A percentile compares a stretch with the other conserved stretches of the same genome.
phyloP scores from a whole-genome alignment of 2,329 filamentous ascomycete species.

The Juglanconis oblonga region DNA sequence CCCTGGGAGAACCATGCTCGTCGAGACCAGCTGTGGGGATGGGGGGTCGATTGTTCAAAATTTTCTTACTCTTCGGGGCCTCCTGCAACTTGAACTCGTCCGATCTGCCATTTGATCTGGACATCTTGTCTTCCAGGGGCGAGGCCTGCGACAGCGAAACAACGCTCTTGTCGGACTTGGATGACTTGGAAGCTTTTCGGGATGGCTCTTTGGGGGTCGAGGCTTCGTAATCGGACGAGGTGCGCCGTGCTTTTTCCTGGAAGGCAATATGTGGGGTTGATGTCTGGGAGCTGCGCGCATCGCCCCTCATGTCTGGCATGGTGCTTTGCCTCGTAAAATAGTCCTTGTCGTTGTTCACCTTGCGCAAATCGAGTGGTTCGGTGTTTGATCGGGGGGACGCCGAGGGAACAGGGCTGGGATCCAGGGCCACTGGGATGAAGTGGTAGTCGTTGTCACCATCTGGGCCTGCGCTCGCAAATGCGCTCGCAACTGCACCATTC shows the following conservation, averaged over 20 bases:
- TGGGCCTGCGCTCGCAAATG: slow-evolving; percentile 17
- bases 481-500: slow-evolving; percentile 31
- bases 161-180: slow-evolving; percentile 32
- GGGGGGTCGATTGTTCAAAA: slow-evolving; percentile 39
- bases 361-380: slow-evolving; percentile 45
- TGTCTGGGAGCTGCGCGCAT: slow-evolving; percentile 37
- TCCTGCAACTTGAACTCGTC: slow-evolving; percentile 80
- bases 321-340: slow-evolving; percentile 52
- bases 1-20: slow-evolving; percentile 35
- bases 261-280: slow-evolving; percentile 88
- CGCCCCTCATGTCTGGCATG: slow-evolving; percentile 42
- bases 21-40: slow-evolving; percentile 40
- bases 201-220: slow-evolving; percentile 47
- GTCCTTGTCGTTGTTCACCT: slow-evolving; percentile 52
- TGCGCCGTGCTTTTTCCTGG: slow-evolving; percentile 74
- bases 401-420: slow-evolving; percentile 61
- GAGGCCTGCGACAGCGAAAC: slow-evolving; percentile 26
- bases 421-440: slow-evolving; percentile 73
- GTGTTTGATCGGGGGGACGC: slow-evolving; percentile 52
- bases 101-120: slow-evolving; percentile 36
- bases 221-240: slow-evolving; percentile 59
- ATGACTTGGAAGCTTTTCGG: slow-evolving; percentile 48
- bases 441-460: slow-evolving; percentile 60
- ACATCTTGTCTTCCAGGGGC: slow-evolving; percentile 37
- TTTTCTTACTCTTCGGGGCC: slow-evolving; percentile 64